Evolutionary conservation across 2,329 filamentous ascomycete genomes (phyloP), one percentile per base, ranked within the genome.

Genomic region (Cladobotryum mycophilum): DNA sequence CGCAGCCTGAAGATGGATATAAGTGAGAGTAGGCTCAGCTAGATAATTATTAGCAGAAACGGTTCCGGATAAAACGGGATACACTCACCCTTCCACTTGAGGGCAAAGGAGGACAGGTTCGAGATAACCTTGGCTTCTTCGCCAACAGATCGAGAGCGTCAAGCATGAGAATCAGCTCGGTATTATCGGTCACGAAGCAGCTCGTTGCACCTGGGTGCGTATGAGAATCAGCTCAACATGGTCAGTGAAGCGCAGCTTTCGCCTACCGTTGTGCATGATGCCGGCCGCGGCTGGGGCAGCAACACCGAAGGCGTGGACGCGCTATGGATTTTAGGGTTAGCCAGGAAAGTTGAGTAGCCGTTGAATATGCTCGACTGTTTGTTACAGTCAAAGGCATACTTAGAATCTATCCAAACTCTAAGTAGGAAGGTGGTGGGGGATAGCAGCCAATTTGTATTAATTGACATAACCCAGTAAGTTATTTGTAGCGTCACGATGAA

Each of bases 271-370:
- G 67, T 96, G 90, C 53, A 95, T 91, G 59, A 93, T 87, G 34
- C 88, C 88, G 14, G 86, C 88, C 8, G 89, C 89, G 34, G 81
- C 85, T 1, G 88, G 88, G 3, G 87, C 87, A 53, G 78, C 82
- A 57, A 78, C 70, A 3, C 87, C 89, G 66, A 85, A 92, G 13
- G 86, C 84, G 58, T 89, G 82, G 43, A 92, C 85, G 62, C 87
- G 83, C 25, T 30, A 30, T n/a, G n/a, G n/a, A n/a, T 11, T 30
- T 6, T 8, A 11, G 25, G 9, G 25, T 30, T 30, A 30, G 25
- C 25, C 25, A 30, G 4, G 20, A 5, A 20, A 20, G 20, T 20
- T 5, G 20, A 20, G 20, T n/a, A n/a, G 20, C 20, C 20, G 9
- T 30, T 30, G 6, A 30, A 30, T 7, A n/a, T n/a, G n/a, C n/a